Evolutionary conservation across 2,329 filamentous ascomycete genomes (phyloP), one percentile per base, ranked within the genome.

Genomic region (Penicillium sp.): DNA sequence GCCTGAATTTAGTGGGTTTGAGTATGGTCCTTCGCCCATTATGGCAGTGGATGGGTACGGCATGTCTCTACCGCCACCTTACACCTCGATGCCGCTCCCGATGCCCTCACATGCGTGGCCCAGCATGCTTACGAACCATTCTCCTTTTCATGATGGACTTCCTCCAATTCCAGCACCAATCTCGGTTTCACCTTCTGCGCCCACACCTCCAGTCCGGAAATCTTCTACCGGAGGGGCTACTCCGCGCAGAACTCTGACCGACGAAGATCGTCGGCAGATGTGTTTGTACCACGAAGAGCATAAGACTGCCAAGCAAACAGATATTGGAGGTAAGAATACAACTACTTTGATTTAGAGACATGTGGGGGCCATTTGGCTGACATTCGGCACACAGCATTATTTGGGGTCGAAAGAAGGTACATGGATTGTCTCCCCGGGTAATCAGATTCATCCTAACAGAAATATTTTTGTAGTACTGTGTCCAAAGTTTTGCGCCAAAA

Each of bases 321-420:
- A 98, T 70, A 99, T 99, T 76, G 95, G 95, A 77, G 84, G 88
- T 90, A 80, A 74, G 84, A 73, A 48, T 45, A 3, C 9, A 33
- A 50, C 14, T 41, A 9, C 48, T 45, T 50, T 33, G 29, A 37
- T 37, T 41, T 35, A 27, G 21, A 16, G n/a, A 29, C 26, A 5
- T 26, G 31, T 21, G 31, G 51, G 41, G 43, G n/a, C 37, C 2
- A 52, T 43, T 31, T 27, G 52, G 52, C 64, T 74, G 53, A 71
- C 53, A 43, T 53, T 35, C 26, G 27, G 43, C 53, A 37, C 65
- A 90, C 65, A 90, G 89, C 88, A 57, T 87, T 92, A 72, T 99
- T 99, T 77, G 93, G 93, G 35, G 95, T 99, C 52, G 95, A 99
- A 79, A 82, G 95, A 88, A 98, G 95, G 95, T 98, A 87, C 39